A percentile compares a stretch with the other conserved stretches of the same genome.
Evolutionary conservation across 495 filamentous ascomycete species (phyloP).

Genomic region (Hyaloscypha finlandica): DNA sequence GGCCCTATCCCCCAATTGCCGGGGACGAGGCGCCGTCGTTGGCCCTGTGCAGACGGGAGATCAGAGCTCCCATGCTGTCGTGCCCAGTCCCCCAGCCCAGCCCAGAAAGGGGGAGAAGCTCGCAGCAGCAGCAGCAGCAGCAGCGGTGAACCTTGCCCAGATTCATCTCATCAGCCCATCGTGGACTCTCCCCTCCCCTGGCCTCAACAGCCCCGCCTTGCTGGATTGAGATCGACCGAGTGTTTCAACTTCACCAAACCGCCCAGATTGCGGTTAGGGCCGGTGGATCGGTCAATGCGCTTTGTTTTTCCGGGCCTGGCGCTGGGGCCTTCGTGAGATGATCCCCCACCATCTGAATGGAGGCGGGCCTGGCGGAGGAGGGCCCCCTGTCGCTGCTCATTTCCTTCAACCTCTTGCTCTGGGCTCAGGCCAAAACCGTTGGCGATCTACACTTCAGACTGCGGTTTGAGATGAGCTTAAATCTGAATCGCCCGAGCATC

Average conservation of each 20-base stretch:
- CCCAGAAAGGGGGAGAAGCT: background rate
- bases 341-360: slow-evolving; percentile 20
- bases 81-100: too few species aligned
- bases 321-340: slow-evolving; percentile 9
- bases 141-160: background rate
- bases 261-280: slow-evolving; percentile 15
- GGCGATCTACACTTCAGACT: slow-evolving; percentile 3
- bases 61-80: too few species aligned
- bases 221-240: slow-evolving; percentile 1
- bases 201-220: background rate
- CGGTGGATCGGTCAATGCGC: slow-evolving; percentile 8
- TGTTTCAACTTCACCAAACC: slow-evolving; percentile 12
- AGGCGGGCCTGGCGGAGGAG: background rate
- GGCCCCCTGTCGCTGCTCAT: background rate
- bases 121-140: background rate
- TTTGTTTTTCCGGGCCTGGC: background rate
- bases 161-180: slow-evolving; percentile 2
- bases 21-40: slow-evolving; percentile 1
- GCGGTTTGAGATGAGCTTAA: slow-evolving; percentile 21
- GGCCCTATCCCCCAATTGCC: slow-evolving; percentile 5
- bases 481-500: slow-evolving; percentile 25
- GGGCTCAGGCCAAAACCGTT: slow-evolving; percentile 5
- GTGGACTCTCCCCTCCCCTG: background rate
- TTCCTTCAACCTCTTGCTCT: slow-evolving; percentile 6
- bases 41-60: too few species aligned